These are phyloP conservation scores for Porogramme epimiltina DNA, from an alignment of 1,284 basidiomycete genomes.

Conservation along the genomic window DNA sequence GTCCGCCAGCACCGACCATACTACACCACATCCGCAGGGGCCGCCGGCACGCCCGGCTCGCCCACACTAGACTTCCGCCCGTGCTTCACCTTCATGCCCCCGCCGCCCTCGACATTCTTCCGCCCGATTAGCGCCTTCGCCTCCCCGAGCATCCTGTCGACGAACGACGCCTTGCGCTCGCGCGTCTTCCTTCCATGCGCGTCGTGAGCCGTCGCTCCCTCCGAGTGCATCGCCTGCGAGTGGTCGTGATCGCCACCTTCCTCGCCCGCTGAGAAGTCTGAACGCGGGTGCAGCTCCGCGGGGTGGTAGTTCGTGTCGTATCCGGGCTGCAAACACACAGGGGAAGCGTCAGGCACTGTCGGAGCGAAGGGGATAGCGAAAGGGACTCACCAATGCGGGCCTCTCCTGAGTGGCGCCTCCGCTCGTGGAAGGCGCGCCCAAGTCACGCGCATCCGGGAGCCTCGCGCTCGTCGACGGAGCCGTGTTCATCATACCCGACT, in stretches of 20 bases:
- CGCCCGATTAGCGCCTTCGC: slow-evolving; percentile 53
- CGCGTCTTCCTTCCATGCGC: neutral
- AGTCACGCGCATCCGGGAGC: too few relatives aligned
- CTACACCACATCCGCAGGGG: too few relatives aligned
- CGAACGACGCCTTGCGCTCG: slow-evolving; percentile 40
- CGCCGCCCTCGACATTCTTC: slow-evolving; percentile 51
- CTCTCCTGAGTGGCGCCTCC: too few relatives aligned
- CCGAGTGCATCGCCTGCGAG: slow-evolving; percentile 8
- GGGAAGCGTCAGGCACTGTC: too few relatives aligned
- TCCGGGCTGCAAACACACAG: slow-evolving; percentile 3
- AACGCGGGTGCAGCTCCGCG: slow-evolving; percentile 27
- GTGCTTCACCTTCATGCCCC: slow-evolving; percentile 28
- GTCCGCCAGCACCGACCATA: too few relatives aligned
- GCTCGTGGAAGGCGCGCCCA: too few relatives aligned
- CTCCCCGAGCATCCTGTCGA: slow-evolving; percentile 56
- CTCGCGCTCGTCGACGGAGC: too few relatives aligned
- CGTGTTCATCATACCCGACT: too few relatives aligned
- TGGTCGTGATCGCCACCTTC: slow-evolving; percentile 12
- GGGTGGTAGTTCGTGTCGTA: slow-evolving; percentile 35
- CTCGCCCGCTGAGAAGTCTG: slow-evolving; percentile 7
- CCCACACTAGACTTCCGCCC: too few relatives aligned
- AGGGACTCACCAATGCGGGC: too few relatives aligned
- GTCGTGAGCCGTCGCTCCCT: slow-evolving; percentile 9
- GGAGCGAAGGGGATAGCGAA: too few relatives aligned
- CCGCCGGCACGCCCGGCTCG: too few relatives aligned